Conservation (phyloP, 352 stramenopile genomes). For the Globisporangium spiculum region DNA sequence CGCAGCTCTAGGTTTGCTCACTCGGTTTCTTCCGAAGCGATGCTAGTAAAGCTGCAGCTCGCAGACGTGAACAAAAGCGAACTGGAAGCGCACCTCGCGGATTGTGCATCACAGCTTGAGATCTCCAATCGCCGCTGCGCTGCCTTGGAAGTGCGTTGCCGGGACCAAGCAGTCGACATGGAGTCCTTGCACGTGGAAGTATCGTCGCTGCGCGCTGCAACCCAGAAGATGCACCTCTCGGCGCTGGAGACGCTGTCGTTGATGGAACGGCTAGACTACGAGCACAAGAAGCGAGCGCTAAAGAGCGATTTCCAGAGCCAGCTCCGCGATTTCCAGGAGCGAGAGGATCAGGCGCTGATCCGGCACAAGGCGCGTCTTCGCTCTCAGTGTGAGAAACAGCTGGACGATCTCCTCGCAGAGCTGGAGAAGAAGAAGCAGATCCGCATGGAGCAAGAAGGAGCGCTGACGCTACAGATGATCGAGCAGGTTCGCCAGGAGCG, state of each 20-base stretch:
- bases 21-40: conserved; percentile 27
- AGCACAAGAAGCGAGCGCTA: conserved; percentile 70
- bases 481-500: conserved; percentile 52
- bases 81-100: conserved; percentile 46
- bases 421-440: conserved; percentile 54
- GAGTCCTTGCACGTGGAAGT: conserved; percentile 54
- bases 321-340: conserved; percentile 63
- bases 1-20: conserved; percentile 10
- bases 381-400: conserved; percentile 54
- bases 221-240: conserved; percentile 47
- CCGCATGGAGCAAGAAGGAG: conserved; percentile 64
- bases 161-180: conserved; percentile 47
- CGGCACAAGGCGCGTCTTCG: conserved; percentile 64
- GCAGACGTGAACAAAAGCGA: conserved; percentile 51
- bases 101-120: conserved; percentile 49
- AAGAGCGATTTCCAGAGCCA: conserved; percentile 59
- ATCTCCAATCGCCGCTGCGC: conserved; percentile 34
- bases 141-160: conserved; percentile 41
- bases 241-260: conserved; percentile 51
- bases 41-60: conserved; percentile 65
- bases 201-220: conserved; percentile 40
- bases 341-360: conserved; percentile 63
- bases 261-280: conserved; percentile 59
- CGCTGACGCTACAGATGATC: conserved; percentile 41
- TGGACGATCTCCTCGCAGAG: conserved; percentile 61